Percentiles rank a stretch among this genome's conserved stretches.
Evolutionary conservation across 192 early-diverging fungal species (phyloP).

Genomic region (Coemansia sp.): DNA sequence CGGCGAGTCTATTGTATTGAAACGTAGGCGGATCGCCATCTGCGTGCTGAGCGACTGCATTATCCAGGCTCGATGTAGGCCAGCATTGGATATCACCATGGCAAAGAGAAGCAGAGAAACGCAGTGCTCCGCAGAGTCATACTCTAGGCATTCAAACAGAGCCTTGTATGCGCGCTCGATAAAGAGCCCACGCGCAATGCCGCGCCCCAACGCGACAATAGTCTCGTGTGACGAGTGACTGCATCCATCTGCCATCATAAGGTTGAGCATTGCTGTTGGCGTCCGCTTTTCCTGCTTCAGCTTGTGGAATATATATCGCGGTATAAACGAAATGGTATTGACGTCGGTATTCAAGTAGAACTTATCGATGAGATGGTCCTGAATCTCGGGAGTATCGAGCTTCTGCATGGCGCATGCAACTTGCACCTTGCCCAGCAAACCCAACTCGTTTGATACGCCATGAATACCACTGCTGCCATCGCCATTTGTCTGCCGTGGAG

Average conservation of each 20-base stretch:
- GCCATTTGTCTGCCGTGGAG: slow-evolving; percentile 9
- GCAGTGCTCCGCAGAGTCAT: slow-evolving; percentile 51
- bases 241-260: slow-evolving; percentile 50
- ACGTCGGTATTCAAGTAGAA: slow-evolving; percentile 45
- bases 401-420: not conserved
- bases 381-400: slow-evolving; percentile 17
- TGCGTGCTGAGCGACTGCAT: slow-evolving; percentile 52
- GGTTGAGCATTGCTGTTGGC: slow-evolving; percentile 37
- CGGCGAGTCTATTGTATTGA: slow-evolving; percentile 50
- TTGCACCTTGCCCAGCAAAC: not conserved
- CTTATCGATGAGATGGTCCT: slow-evolving; percentile 34
- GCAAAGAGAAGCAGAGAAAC: slow-evolving; percentile 46
- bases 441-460: not conserved
- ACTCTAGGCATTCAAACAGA: slow-evolving; percentile 47
- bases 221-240: slow-evolving; percentile 21
- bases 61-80: slow-evolving; percentile 51
- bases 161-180: slow-evolving; percentile 48
- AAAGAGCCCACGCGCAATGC: slow-evolving; percentile 28
- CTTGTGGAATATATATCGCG: slow-evolving; percentile 31
- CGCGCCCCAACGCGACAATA: slow-evolving; percentile 13
- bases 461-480: not conserved
- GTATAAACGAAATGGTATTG: slow-evolving; percentile 44
- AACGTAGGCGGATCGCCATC: slow-evolving; percentile 51
- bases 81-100: slow-evolving; percentile 39
- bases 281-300: slow-evolving; percentile 24